Conservation (phyloP, 2,329 filamentous ascomycete species). For the Diaporthe sp. region DNA sequence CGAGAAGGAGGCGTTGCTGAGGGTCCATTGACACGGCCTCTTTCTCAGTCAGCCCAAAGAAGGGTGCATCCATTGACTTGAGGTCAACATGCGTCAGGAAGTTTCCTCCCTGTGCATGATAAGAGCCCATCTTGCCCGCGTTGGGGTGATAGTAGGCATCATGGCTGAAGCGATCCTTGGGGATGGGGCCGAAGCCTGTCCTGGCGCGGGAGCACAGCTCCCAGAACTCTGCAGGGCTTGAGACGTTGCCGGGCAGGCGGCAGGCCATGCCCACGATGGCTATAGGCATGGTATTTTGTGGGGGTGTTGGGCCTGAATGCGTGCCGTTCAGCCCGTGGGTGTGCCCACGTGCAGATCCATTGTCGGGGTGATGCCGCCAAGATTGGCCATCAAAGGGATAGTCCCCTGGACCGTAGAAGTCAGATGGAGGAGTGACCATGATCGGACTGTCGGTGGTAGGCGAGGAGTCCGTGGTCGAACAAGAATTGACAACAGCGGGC, state of each 20-base stretch:
- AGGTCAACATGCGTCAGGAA: conserved; percentile 62
- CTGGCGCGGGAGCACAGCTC: conserved; percentile 57
- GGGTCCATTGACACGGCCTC: conserved; percentile 68
- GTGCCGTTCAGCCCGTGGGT: conserved; percentile 13
- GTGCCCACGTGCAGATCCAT: conserved; percentile 7
- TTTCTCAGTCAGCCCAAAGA: conserved; percentile 66
- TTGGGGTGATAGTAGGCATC: conserved; percentile 57
- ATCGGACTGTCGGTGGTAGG: conserved; percentile 29
- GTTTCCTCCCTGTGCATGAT: conserved; percentile 55
- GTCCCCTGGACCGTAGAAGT: conserved; percentile 11
- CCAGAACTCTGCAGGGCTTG: conserved; percentile 60
- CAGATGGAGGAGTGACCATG: conserved; percentile 32
- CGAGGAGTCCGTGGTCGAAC: conserved; percentile 27
- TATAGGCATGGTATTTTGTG: conserved; percentile 53
- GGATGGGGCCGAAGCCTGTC: conserved; percentile 57
- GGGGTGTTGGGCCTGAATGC: neutral
- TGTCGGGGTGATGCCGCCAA: conserved; percentile 8
- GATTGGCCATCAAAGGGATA: conserved; percentile 23
- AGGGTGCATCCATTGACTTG: conserved; percentile 63
- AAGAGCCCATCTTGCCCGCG: conserved; percentile 57
- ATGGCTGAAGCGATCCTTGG: conserved; percentile 62
- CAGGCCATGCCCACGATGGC: conserved; percentile 64
- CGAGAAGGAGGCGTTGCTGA: conserved; percentile 66
- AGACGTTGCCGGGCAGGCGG: conserved; percentile 60
- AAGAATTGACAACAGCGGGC: conserved; percentile 10